Conservation (phyloP, 139 green algal species). For the Chlamydomonas asymmetrica region DNA sequence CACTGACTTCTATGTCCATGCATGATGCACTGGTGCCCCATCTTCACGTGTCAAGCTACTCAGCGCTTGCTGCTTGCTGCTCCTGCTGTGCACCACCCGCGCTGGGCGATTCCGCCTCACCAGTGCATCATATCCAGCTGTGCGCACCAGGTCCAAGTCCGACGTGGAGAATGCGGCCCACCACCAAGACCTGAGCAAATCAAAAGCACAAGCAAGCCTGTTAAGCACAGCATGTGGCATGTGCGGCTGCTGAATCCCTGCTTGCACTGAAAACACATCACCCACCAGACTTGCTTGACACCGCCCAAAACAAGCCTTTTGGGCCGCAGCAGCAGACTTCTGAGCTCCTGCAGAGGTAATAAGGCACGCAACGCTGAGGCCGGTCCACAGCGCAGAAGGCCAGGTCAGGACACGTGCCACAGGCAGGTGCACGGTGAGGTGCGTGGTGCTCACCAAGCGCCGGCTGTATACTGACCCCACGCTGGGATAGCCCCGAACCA, state of each 20-base stretch:
- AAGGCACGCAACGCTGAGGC: no score
- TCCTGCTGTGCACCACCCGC: background rate
- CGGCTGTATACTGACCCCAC: no score
- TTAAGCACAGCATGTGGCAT: no score
- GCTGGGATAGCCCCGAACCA: no score
- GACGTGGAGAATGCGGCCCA: slow-evolving; percentile 7
- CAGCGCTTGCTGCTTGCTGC: background rate
- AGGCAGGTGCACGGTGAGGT: no score
- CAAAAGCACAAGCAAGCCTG: no score
- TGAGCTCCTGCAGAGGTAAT: slow-evolving; percentile 16
- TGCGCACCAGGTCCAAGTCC: slow-evolving; percentile 12
- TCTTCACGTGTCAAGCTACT: background rate
- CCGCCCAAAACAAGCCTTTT: slow-evolving; percentile 9
- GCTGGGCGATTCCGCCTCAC: background rate
- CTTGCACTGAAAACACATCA: no score
- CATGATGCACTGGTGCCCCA: background rate
- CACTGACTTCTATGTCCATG: background rate
- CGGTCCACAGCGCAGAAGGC: no score
- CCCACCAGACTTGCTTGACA: background rate
- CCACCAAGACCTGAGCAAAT: no score
- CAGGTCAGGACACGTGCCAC: no score
- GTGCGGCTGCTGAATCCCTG: no score
- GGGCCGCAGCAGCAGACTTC: slow-evolving; percentile 19
- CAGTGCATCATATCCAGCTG: slow-evolving; percentile 15
- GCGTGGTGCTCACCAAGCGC: no score